Base-by-base conservation (phyloP, 1,284 basidiomycete species). In the Ceraceosorus guamensis region DNA sequence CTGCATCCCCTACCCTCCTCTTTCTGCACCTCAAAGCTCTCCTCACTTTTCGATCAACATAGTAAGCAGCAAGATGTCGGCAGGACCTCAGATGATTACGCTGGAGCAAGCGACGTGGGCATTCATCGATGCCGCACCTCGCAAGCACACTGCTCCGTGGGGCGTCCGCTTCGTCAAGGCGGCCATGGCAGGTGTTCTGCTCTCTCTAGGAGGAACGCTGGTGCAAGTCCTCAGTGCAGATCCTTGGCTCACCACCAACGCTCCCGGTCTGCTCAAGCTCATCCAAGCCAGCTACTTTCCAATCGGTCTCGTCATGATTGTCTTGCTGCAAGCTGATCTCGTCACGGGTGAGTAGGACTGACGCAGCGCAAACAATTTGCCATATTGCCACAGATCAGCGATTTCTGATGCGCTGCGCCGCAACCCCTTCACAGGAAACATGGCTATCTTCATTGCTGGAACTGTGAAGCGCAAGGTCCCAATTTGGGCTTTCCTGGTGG, bases 71-170 rank as follows among this genome's bases (percentile, higher is more conserved):
- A n/a, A n/a, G n/a, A n/a, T n/a, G n/a, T n/a, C n/a, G n/a, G n/a
- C n/a, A n/a, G n/a, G n/a, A n/a, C 51, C 51, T 24, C 59, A 61
- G 18, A 68, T 70, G 67, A 24, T 66, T 34, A 54, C 66, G 5
- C 51, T 70, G 45, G 67, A 70, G 50, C 63, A 70, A 49, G 67
- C 66, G 18, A 66, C 63, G 32, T 70, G 66, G 66, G 60, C 64
- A 50, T 68, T 61, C 63, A 66, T 70, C 55, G 59, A 66, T 33
- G 61, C 66, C 6, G 66, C 63, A 16, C 54, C 62, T 34, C 55
- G 54, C 39, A 68, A 67, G 31, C 67, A 70, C 55, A 35, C 51
- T 11, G 57, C 60, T 59, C 30, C 58, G 5, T 35, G 66, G 41
- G 64, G 64, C 50, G 59, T 63, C 41, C 60, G 67, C 8, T 63